These are phyloP conservation scores for Saccharata proteae DNA, from an alignment of 2,329 filamentous ascomycete genomes.

Conservation along the genomic window DNA sequence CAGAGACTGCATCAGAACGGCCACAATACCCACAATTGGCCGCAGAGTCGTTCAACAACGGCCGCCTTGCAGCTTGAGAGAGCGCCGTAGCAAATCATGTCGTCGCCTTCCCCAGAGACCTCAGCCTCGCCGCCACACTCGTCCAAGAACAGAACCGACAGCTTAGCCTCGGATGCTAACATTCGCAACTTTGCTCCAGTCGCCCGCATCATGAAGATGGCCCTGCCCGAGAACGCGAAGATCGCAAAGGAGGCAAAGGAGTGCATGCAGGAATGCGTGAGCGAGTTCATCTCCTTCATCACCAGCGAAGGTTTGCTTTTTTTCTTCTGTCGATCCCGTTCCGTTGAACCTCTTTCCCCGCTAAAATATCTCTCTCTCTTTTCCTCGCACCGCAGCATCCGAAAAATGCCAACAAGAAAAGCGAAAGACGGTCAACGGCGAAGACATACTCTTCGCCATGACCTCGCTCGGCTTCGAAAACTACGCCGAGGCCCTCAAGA, in stretches of 20 bases:
- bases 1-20: no score
- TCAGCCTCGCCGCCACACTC: conserved; percentile 22
- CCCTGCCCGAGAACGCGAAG: conserved; percentile 94
- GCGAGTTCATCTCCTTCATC: conserved; percentile 99
- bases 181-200: conserved; percentile 92
- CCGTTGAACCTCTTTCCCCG: conserved; percentile 1
- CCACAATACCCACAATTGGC: no score
- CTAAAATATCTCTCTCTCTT: conserved; percentile 4
- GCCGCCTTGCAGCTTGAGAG: conserved; percentile 27
- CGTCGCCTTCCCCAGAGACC: conserved; percentile 30
- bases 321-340: conserved; percentile 30
- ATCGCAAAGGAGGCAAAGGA: conserved; percentile 99
- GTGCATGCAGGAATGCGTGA: conserved; percentile 99
- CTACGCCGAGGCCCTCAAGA: conserved; percentile 94
- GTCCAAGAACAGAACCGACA: conserved; percentile 18
- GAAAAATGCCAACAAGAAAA: conserved; percentile 99
- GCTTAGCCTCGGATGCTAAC: conserved; percentile 64
- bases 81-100: conserved; percentile 34
- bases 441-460: conserved; percentile 98
- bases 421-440: conserved; percentile 96
- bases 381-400: conserved; percentile 52
- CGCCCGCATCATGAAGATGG: conserved; percentile 97
- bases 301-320: conserved; percentile 98
- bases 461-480: conserved; percentile 98
- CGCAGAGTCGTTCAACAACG: conserved; percentile 17